Evolutionary conservation across 108 stramenopile species (phyloP).

Genomic region (Cyclotella atomus): DNA sequence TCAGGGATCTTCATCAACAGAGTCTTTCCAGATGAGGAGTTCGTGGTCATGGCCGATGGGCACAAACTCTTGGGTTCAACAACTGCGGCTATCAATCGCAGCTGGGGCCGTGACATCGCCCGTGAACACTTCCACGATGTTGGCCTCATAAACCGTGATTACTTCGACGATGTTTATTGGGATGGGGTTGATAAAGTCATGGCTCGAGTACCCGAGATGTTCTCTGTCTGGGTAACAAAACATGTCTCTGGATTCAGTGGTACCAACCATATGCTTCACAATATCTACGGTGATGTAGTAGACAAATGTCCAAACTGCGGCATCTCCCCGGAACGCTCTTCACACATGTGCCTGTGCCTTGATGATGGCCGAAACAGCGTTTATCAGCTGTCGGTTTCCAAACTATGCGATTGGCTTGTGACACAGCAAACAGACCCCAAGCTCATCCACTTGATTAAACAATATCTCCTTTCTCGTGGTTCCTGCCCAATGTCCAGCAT

Average conservation of each 20-base stretch:
- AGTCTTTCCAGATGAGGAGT: background rate
- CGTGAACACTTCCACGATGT: background rate
- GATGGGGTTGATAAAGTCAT: background rate
- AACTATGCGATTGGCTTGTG: background rate
- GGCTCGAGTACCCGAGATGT: background rate
- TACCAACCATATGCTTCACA: background rate
- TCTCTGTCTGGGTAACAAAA: conserved; percentile 1
- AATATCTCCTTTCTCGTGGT: no score
- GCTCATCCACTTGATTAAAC: no score
- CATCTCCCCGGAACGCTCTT: no score
- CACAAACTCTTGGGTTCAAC: background rate
- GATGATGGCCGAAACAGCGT: no score
- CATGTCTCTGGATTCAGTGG: no score
- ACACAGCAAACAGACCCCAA: background rate
- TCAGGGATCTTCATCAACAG: background rate
- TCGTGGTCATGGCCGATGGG: background rate
- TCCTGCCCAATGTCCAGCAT: background rate
- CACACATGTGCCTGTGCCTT: background rate
- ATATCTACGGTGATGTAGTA: background rate
- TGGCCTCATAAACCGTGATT: background rate
- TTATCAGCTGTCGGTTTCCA: background rate
- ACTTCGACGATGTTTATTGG: background rate
- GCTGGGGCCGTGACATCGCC: background rate
- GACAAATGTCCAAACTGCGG: conserved; percentile 1
- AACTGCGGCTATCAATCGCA: background rate